These are phyloP conservation scores for Xanthoconium separans DNA, from an alignment of 1,284 basidiomycete genomes.

Conservation along the genomic window DNA sequence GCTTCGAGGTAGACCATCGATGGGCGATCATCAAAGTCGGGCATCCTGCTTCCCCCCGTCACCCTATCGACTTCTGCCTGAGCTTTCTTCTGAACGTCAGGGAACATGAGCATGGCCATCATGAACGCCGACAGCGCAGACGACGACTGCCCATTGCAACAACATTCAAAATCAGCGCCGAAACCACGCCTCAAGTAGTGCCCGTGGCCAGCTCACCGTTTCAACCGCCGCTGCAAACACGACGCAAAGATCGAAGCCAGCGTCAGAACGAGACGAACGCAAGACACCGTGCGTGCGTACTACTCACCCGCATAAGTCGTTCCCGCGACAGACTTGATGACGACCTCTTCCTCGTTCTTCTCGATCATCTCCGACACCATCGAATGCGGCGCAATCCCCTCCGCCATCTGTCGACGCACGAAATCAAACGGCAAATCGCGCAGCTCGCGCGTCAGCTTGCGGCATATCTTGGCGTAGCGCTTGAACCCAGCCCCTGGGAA, in stretches of 20 bases:
- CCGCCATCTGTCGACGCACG: conserved; percentile 21
- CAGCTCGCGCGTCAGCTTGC: conserved; percentile 20
- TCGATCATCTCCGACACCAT: conserved; percentile 27
- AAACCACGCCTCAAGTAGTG: no score
- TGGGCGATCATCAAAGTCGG: conserved; percentile 13
- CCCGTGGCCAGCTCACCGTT: conserved; percentile 5
- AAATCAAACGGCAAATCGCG: conserved; percentile 28
- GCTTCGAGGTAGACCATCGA: conserved; percentile 24
- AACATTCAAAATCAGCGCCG: not conserved
- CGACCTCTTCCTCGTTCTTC: conserved; percentile 22
- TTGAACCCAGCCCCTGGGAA: conserved; percentile 33
- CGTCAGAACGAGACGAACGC: no score
- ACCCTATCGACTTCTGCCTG: conserved; percentile 23
- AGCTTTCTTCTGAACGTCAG: conserved; percentile 21
- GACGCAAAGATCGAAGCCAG: not conserved
- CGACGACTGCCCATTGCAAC: no score
- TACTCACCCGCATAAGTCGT: conserved; percentile 20
- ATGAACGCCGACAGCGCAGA: conserved; percentile 23
- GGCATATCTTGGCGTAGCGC: conserved; percentile 14
- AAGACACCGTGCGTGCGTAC: no score
- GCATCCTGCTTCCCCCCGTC: conserved; percentile 8
- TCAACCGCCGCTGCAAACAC: conserved; percentile 13
- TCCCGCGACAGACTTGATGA: conserved; percentile 29
- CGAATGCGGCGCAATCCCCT: conserved; percentile 17
- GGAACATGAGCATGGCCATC: conserved; percentile 29